These are phyloP conservation scores for Eimeria sp. DNA, from an alignment of 169 alveolate genomes.

Conservation along the genomic window DNA sequence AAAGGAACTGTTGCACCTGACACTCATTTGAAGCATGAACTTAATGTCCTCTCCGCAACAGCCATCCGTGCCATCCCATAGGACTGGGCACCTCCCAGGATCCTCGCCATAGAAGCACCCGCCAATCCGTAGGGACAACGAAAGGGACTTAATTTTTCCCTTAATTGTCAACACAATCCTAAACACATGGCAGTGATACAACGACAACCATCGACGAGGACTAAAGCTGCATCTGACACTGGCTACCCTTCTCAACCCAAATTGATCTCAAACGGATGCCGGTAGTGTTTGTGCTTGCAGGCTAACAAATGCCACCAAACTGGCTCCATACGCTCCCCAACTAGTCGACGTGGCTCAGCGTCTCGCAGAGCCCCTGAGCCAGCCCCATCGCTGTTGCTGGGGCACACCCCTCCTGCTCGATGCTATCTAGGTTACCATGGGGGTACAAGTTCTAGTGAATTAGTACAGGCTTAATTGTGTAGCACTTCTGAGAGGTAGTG, in stretches of 20 bases:
- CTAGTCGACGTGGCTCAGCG: background rate
- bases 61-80: conserved; percentile 77
- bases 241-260: background rate
- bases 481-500: background rate
- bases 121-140: conserved; percentile 76
- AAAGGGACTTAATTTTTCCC: conserved; percentile 19
- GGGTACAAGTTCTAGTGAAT: background rate
- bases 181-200: background rate
- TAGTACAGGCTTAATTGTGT: background rate
- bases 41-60: conserved; percentile 74
- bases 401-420: background rate
- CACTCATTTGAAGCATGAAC: conserved; percentile 30
- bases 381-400: background rate
- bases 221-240: background rate
- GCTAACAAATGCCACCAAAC: background rate
- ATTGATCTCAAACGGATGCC: background rate
- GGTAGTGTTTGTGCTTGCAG: background rate
- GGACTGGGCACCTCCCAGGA: conserved; percentile 57
- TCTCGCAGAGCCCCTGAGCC: background rate
- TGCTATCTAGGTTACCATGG: background rate
- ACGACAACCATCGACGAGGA: background rate
- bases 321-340: background rate
- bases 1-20: conserved; percentile 1
- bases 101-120: conserved; percentile 56
- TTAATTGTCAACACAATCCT: conserved; percentile 27